These are phyloP conservation scores for Rosa hybrid DNA, from an alignment of 331 rosid species.

Conservation along the genomic window DNA sequence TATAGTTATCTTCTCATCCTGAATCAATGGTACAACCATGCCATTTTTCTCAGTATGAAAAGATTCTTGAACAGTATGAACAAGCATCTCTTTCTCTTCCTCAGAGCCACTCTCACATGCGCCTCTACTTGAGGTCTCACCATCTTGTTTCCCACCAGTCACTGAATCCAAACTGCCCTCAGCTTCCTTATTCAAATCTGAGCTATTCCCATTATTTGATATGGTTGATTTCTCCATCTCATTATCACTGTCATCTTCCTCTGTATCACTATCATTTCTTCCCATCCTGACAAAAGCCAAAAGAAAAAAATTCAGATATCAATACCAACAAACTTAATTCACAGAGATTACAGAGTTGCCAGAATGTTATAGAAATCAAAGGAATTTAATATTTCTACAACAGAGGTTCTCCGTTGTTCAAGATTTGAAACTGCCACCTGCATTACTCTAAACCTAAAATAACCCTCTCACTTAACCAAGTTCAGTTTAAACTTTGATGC, in stretches of 20 bases:
- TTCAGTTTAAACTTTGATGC: neutral
- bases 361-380: neutral
- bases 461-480: neutral
- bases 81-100: constrained; percentile 64
- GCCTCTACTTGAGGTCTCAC: constrained; percentile 45
- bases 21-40: constrained; percentile 27
- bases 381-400: neutral
- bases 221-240: constrained; percentile 55
- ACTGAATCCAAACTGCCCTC: constrained; percentile 69
- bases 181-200: constrained; percentile 55
- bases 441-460: neutral
- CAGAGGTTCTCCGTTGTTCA: neutral
- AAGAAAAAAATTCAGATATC: constrained; percentile 23
- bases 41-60: constrained; percentile 14
- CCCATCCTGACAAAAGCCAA: constrained; percentile 67
- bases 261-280: constrained; percentile 72
- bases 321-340: constrained; percentile 24
- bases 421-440: neutral
- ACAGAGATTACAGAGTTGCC: neutral
- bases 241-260: constrained; percentile 45
- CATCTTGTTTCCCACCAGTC: constrained; percentile 49
- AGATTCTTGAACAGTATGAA: constrained; percentile 28
- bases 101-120: constrained; percentile 71
- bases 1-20: constrained; percentile 25
- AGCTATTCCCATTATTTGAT: constrained; percentile 45